These are phyloP conservation scores for Rhodamnia rubescens DNA, from an alignment of 345 rosid species.

Conservation along the genomic window DNA sequence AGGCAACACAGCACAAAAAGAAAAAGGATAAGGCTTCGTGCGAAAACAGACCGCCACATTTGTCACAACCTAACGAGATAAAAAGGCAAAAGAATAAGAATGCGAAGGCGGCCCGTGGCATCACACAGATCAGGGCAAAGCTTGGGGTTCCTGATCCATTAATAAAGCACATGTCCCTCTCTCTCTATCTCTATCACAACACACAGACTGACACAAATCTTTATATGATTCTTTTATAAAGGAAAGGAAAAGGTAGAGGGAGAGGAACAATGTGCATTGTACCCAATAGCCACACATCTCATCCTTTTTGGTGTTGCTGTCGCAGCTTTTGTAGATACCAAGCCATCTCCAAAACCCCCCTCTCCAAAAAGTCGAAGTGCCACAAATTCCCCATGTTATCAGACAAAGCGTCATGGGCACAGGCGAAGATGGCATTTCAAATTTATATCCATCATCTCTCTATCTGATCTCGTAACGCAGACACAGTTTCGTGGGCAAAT, in stretches of 20 bases:
- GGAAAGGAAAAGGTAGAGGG: neutral
- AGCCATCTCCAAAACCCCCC: neutral
- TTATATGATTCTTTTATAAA: neutral
- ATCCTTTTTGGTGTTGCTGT: neutral
- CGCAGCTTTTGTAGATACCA: neutral
- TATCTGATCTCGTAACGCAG: neutral
- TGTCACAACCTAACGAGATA: neutral
- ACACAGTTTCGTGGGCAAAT: neutral
- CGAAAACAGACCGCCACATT: neutral
- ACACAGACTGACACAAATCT: neutral
- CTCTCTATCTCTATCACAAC: neutral
- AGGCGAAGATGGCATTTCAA: neutral
- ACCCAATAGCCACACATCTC: neutral
- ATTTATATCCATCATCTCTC: neutral
- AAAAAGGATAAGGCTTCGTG: neutral
- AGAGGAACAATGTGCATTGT: neutral
- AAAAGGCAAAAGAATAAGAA: neutral
- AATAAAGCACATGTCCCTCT: neutral
- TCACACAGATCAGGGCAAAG: slow-evolving; percentile 5
- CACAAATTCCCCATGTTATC: neutral
- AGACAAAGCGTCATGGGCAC: neutral
- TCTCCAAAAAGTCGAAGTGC: neutral
- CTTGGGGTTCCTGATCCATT: neutral
- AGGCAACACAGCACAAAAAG: neutral
- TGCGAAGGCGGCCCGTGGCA: slow-evolving; percentile 39